Conservation (phyloP, 257 asterid species). For the Penstemon barbatus region DNA sequence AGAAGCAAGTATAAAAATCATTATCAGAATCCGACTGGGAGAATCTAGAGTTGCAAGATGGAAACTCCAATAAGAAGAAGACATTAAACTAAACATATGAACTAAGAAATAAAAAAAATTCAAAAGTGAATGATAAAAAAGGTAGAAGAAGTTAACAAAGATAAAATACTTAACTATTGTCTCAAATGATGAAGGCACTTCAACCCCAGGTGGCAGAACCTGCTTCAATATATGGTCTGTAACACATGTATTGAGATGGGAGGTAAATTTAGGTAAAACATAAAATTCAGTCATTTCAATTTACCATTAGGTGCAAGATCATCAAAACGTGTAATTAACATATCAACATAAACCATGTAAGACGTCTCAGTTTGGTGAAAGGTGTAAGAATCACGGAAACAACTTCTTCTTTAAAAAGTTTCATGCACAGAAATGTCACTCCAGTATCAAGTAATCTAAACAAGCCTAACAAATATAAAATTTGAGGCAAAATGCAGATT, state of each 20-base stretch:
- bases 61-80: constrained; percentile 12
- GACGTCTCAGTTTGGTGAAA: too few species aligned
- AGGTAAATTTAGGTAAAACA: constrained; percentile 2
- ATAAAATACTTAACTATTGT: constrained; percentile 85
- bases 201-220: constrained; percentile 81
- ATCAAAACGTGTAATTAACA: neutral
- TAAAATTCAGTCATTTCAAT: neutral
- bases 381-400: too few species aligned
- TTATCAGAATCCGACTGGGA: constrained; percentile 16
- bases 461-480: neutral
- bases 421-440: too few species aligned
- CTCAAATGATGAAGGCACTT: constrained; percentile 94
- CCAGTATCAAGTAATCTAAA: too few species aligned
- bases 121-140: neutral
- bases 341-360: neutral
- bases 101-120: neutral
- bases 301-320: neutral
- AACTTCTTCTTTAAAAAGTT: too few species aligned
- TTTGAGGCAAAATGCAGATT: constrained; percentile 2
- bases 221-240: constrained; percentile 86
- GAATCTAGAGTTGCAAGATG: constrained; percentile 7
- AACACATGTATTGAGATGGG: constrained; percentile 30
- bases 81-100: constrained; percentile 3
- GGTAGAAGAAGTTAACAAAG: constrained; percentile 5
- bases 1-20: constrained; percentile 24